Percentiles rank a stretch among this genome's conserved stretches.
Evolutionary conservation across 2,329 filamentous ascomycete species (phyloP).

Genomic region (Xylariaceae sp.): DNA sequence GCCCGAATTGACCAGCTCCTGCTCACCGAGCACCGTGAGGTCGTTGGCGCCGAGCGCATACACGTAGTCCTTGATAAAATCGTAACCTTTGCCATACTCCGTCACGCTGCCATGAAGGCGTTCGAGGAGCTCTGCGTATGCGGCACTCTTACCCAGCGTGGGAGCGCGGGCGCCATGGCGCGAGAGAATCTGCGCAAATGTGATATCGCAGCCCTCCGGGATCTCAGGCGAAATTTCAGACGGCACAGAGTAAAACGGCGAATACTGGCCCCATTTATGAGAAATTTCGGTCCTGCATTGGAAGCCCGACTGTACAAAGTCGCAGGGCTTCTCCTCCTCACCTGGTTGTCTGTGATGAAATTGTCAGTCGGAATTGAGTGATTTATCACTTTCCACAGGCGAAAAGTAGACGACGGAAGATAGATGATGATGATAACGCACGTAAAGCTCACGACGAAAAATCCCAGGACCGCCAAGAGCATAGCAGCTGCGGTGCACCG

Average conservation of each 20-base stretch:
- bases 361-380: not conserved
- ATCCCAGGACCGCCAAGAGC: conserved; percentile 21
- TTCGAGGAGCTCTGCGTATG: conserved; percentile 59
- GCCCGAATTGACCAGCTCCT: conserved; percentile 70
- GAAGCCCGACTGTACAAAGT: conserved; percentile 52
- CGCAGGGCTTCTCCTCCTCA: conserved; percentile 38
- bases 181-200: conserved; percentile 75
- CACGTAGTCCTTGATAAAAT: conserved; percentile 65
- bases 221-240: conserved; percentile 57
- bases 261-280: conserved; percentile 81
- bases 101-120: conserved; percentile 56
- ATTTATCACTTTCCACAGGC: no score
- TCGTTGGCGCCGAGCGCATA: conserved; percentile 68
- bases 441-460: conserved; percentile 23
- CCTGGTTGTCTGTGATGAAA: conserved; percentile 12
- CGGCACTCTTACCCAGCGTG: conserved; percentile 59
- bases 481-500: conserved; percentile 20
- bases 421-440: conserved; percentile 14
- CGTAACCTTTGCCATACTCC: conserved; percentile 57
- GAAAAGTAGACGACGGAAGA: no score
- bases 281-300: conserved; percentile 57
- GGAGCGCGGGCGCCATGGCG: conserved; percentile 83
- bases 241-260: conserved; percentile 72
- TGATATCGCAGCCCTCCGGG: conserved; percentile 65
- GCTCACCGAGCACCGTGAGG: conserved; percentile 61